Base-by-base conservation (phyloP, 1,139 yeast genomes). In the Yamadazyma oceani region DNA sequence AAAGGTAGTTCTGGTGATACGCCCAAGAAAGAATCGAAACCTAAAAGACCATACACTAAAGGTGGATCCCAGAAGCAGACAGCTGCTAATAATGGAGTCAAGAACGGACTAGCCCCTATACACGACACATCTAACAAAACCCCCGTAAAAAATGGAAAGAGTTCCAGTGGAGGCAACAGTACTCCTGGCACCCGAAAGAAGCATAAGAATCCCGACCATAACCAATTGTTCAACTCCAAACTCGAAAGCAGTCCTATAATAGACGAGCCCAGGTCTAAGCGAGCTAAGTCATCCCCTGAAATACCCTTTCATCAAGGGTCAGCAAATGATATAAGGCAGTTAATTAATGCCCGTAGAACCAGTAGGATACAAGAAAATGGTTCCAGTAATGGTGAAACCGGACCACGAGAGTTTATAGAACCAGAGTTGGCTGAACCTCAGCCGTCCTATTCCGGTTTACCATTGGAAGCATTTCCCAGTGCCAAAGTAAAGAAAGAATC, bases 391-490 rank as follows among this genome's bases (percentile, higher is more conserved):
- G 7, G 35, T 10, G 28, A 26, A 10, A 4, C 21, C 8, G 17
- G 26, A 25, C 17, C 21, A 19, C 8, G 34, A 4, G 36, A 32
- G 31, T 71, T 83, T 64, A 57, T 63, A 11, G 92, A 85, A 53
- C 90, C 92, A 0, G 70, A 68, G 8, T 57, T 73, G 25, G 75
- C 81, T 0, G 68, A 64, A 16, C 78, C 82, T 0, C 55, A 55
- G 13, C 76, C 83, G 3, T 64, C 68, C 17, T 75, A 76, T 34
- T 81, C 89, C 0, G 95, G 95, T 1, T 66, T 75, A 28, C 83
- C 90, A 2, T 58, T 85, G 36, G 88, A 79, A 44, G 68, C 76
- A 4, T 65, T 68, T 4, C 95, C 95, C 5, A 75, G 76, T 7
- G 54, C 66, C 0, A 80, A 74, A 47, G 62, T 75, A 31, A 75